A percentile compares a stretch with the other conserved stretches of the same genome.
phyloP scores from a whole-genome alignment of 2,329 filamentous ascomycete species.

The Chaetomium sp. region DNA sequence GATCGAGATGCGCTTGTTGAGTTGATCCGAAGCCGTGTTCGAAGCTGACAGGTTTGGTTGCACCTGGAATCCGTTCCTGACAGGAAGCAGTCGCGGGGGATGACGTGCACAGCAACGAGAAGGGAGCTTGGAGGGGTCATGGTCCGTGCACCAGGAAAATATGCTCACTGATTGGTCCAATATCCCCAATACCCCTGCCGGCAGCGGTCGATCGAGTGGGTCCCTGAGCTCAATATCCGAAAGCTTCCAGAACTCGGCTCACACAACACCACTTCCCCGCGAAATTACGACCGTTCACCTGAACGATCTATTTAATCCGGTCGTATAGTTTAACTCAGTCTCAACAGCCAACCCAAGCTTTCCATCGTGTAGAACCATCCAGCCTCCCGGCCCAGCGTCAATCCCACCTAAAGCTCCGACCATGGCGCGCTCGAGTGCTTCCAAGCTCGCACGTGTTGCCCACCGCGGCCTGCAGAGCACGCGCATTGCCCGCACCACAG shows the following conservation, averaged over 20 bases:
- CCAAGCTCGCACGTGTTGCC: constrained; percentile 35
- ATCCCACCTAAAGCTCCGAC: not conserved
- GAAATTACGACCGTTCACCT: not conserved
- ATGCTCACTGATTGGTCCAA: not conserved
- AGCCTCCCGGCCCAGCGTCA: not conserved
- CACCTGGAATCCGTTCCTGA: not conserved
- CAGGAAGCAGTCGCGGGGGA: not conserved
- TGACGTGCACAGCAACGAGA: constrained; percentile 10
- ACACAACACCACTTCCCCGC: not conserved
- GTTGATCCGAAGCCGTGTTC: not conserved
- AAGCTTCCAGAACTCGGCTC: constrained; percentile 1
- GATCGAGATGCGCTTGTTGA: not conserved
- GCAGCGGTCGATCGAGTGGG: not conserved
- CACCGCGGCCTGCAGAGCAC: constrained; percentile 29
- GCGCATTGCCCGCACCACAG: constrained; percentile 20
- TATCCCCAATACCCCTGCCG: constrained; percentile 1
- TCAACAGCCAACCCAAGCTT: not conserved
- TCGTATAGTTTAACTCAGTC: too few relatives aligned
- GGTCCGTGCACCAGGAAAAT: not conserved
- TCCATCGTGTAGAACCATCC: not conserved
- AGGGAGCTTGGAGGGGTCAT: not conserved
- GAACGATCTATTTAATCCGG: not conserved
- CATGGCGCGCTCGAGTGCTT: constrained; percentile 30
- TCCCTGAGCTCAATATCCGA: not conserved
- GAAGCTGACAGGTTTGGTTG: not conserved